phyloP scores from a whole-genome alignment of 2,329 filamentous ascomycete genomes.

The Chaetoscypha palmicola region DNA sequence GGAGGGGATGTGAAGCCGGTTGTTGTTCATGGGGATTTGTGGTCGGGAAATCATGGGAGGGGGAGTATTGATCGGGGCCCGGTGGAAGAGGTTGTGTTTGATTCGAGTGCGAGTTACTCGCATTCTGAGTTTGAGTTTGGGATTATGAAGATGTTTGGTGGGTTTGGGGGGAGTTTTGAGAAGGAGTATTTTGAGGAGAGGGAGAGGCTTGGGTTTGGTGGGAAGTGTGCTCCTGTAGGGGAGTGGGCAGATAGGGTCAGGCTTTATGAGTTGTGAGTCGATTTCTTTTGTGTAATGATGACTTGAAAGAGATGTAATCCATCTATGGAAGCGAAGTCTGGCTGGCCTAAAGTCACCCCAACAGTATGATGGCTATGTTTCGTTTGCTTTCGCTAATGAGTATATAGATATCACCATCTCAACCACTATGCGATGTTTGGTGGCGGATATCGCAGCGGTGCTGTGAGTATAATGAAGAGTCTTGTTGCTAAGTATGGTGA shows the following conservation, averaged over 20 bases:
- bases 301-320: too few relatives aligned
- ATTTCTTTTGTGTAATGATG: too few relatives aligned
- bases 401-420: constrained; percentile 78
- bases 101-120: constrained; percentile 73
- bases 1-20: constrained; percentile 61
- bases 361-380: too few relatives aligned
- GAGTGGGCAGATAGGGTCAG: constrained; percentile 80
- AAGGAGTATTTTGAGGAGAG: constrained; percentile 75
- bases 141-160: constrained; percentile 96
- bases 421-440: constrained; percentile 74
- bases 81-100: constrained; percentile 71
- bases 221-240: constrained; percentile 69
- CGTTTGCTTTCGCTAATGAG: too few relatives aligned
- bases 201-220: constrained; percentile 72
- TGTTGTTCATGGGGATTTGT: constrained; percentile 85
- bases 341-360: too few relatives aligned
- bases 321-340: too few relatives aligned
- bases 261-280: constrained; percentile 73
- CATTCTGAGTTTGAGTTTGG: constrained; percentile 88
- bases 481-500: constrained; percentile 64
- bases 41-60: constrained; percentile 74
- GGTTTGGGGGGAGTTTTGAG: constrained; percentile 67
- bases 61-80: constrained; percentile 52
- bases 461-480: constrained; percentile 70
- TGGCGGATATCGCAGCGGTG: constrained; percentile 66